Base-by-base conservation (phyloP, 2,329 filamentous ascomycete species). In the Colletotrichum filicis region DNA sequence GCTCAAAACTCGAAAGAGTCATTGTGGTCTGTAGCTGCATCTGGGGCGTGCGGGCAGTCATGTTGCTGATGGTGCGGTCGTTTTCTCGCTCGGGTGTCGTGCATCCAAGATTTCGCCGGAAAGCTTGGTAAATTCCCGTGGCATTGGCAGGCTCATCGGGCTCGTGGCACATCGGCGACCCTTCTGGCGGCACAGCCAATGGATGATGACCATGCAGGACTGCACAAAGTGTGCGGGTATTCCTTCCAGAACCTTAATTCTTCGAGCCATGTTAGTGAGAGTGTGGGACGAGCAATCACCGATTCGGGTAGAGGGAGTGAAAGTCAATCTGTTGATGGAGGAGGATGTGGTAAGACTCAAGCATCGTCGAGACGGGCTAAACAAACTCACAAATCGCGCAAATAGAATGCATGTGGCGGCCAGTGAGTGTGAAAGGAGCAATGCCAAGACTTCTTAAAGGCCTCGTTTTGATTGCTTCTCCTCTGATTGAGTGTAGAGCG, bases 371-470 rank as follows among this genome's bases (percentile, higher is more conserved):
- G 65, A 59, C 65, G 59, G 66, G 32, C 55, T 32, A 65, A 60
- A 58, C 66, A 61, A 65, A 69, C 58, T 73, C 60, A 60, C 59
- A 64, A 69, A 69, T 65, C 59, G 66, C 70, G 70, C 70, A 70
- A 70, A 65, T 55, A 42, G 37, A 49, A 64, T 63, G 53, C 26
- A 42, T 55, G 66, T 69, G 66, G 66, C 16, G 66, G 59, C 58
- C 70, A 60, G 55, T 37, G 59, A 49, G 46, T 68, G 66, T 46
- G 60, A 65, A 55, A 64, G 46, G 32, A 61, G 55, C 24, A 64
- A 37, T 55, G 70, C 70, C 70, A 73, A 73, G 70, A 65, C 70
- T 56, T 24, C 3, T 46, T 60, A 57, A 68, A 70, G 42, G 66
- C 60, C 46, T 60, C 70, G 70, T 61, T 65, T 70, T 70, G 66